Evolutionary conservation across 305 asterid genomes (phyloP).

Genomic region (Fraxinus latifolia): DNA sequence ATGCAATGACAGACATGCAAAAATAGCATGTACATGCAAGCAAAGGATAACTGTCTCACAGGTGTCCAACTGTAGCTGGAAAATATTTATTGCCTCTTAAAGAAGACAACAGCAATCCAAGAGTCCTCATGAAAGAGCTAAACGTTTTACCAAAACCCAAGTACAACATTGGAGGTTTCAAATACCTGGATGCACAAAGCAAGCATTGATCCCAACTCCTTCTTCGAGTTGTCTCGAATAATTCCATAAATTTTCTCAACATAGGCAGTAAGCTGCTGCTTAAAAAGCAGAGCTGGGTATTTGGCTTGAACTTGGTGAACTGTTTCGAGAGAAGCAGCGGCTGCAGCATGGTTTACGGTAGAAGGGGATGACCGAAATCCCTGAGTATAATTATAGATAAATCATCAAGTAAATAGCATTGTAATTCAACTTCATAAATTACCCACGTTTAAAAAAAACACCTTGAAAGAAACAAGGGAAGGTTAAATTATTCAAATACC

Average conservation of each 20-base stretch:
- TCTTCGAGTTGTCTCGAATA: conserved; percentile 87
- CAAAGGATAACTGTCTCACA: not conserved
- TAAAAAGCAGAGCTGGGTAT: conserved; percentile 95
- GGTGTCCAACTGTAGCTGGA: not conserved
- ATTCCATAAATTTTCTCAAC: conserved; percentile 97
- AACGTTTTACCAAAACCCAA: not conserved
- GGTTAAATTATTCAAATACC: conserved; percentile 42
- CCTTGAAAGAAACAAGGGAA: conserved; percentile 18
- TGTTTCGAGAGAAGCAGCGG: conserved; percentile 75
- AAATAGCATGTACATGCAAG: not conserved
- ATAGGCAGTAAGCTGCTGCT: conserved; percentile 98
- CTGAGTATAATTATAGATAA: conserved; percentile 38
- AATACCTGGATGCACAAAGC: conserved; percentile 84
- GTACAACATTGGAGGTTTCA: not conserved
- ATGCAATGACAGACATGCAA: not conserved
- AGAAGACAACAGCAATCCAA: not conserved
- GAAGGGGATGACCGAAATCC: conserved; percentile 97
- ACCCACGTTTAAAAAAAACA: not conserved
- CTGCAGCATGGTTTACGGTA: conserved; percentile 63
- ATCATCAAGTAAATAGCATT: not conserved
- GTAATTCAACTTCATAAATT: not conserved
- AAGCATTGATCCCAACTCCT: conserved; percentile 70
- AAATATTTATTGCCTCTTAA: not conserved
- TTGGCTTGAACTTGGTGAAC: conserved; percentile 96
- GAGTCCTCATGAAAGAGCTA: not conserved